Conservation (phyloP, 164 flowering plant species). For the Vitis labrusca region DNA sequence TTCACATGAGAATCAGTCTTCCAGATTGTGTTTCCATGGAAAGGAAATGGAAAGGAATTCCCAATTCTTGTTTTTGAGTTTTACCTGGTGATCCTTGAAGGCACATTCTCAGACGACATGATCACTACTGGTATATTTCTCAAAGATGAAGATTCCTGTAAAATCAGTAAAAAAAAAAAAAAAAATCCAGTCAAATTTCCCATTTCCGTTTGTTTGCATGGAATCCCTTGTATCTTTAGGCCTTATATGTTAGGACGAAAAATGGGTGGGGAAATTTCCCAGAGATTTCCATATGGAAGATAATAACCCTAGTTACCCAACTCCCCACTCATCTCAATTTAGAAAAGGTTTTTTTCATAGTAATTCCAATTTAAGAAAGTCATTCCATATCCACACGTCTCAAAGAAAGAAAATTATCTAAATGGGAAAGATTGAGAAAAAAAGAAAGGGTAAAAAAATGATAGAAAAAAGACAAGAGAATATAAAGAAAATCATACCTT, state of each 20-base stretch:
- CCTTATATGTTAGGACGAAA: constrained; percentile 4
- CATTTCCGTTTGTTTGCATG: background rate
- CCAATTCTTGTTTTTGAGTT: background rate
- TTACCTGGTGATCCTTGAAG: constrained; percentile 86
- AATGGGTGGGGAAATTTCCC: constrained; percentile 7
- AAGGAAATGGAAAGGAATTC: background rate
- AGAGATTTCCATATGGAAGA: background rate
- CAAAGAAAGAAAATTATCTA: background rate
- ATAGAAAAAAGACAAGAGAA: constrained; percentile 5
- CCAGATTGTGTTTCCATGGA: background rate
- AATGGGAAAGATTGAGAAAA: constrained; percentile 2
- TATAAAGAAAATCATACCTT: constrained; percentile 38
- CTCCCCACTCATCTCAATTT: too few species aligned
- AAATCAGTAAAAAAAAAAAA: constrained; percentile 3
- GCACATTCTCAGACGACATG: constrained; percentile 96
- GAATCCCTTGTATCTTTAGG: background rate
- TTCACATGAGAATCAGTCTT: background rate
- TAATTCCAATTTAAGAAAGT: constrained; percentile 4
- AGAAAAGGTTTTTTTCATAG: background rate
- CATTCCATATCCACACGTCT: background rate
- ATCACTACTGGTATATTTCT: constrained; percentile 90
- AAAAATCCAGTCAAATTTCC: background rate
- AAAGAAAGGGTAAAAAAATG: constrained; percentile 4
- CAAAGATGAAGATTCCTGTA: constrained; percentile 75
- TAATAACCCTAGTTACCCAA: too few species aligned